Evolutionary conservation across 768 basidiomycete genomes (phyloP).

Genomic region (Mycena galopus): DNA sequence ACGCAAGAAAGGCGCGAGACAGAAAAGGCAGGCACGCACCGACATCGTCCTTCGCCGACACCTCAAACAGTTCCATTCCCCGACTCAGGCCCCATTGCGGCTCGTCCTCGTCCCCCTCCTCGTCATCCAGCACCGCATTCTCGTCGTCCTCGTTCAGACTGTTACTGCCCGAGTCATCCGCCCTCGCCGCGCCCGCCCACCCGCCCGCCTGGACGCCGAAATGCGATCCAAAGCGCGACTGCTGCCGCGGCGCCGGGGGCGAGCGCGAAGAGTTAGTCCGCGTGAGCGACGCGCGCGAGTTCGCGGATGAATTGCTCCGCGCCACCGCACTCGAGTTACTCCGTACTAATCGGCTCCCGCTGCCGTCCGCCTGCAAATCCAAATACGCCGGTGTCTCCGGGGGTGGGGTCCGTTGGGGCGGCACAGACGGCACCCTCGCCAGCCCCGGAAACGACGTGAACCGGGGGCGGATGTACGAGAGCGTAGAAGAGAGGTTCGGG

Average conservation of each 20-base stretch:
- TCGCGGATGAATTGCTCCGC: constrained; percentile 61
- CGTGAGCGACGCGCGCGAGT: not conserved
- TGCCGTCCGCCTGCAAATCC: constrained; percentile 63
- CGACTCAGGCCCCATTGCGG: constrained; percentile 77
- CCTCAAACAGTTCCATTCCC: constrained; percentile 91
- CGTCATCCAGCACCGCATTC: constrained; percentile 60
- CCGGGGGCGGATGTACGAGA: constrained; percentile 83
- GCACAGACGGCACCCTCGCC: constrained; percentile 69
- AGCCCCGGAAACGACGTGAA: constrained; percentile 79
- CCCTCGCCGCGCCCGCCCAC: constrained; percentile 70
- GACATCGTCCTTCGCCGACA: constrained; percentile 89
- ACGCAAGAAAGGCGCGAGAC: too few species aligned
- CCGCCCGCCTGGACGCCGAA: constrained; percentile 61
- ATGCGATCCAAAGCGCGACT: constrained; percentile 70
- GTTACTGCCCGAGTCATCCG: constrained; percentile 70
- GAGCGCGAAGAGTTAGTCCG: constrained; percentile 65
- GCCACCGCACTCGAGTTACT: constrained; percentile 42
- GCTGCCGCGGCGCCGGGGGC: constrained; percentile 59
- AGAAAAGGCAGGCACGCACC: constrained; percentile 60
- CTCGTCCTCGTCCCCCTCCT: constrained; percentile 61
- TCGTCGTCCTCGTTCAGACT: constrained; percentile 78
- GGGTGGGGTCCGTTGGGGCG: constrained; percentile 61
- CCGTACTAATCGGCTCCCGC: constrained; percentile 43
- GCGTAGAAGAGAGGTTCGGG: constrained; percentile 67
- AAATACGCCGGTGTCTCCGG: constrained; percentile 73